phyloP scores from a whole-genome alignment of 305 asterid genomes.

The Ajuga reptans region DNA sequence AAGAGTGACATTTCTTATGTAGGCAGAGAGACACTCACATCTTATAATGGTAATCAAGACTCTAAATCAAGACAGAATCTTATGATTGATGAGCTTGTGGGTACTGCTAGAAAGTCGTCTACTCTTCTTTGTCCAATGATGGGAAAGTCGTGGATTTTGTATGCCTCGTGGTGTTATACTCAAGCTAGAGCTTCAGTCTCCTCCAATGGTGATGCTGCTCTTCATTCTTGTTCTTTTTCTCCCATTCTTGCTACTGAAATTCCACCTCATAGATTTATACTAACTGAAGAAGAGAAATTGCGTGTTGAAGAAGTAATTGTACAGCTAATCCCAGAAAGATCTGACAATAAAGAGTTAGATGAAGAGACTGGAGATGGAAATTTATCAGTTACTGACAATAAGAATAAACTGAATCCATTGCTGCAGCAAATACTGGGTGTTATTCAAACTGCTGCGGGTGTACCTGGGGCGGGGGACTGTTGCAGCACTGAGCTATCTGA shows the following conservation, averaged over 20 bases:
- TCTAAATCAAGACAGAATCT: slow-evolving; percentile 35
- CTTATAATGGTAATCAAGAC: slow-evolving; percentile 29
- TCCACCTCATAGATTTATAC: slow-evolving; percentile 50
- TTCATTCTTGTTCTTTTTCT: slow-evolving; percentile 57
- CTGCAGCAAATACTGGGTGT: slow-evolving; percentile 48
- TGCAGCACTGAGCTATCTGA: slow-evolving; percentile 46
- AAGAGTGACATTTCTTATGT: slow-evolving; percentile 36
- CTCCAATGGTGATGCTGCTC: slow-evolving; percentile 33
- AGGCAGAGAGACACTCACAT: slow-evolving; percentile 33
- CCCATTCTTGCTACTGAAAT: slow-evolving; percentile 63
- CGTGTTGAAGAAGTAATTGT: slow-evolving; percentile 47
- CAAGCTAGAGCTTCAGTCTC: slow-evolving; percentile 64
- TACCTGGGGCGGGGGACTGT: slow-evolving; percentile 66
- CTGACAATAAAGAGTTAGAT: slow-evolving; percentile 31
- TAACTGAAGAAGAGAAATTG: slow-evolving; percentile 61
- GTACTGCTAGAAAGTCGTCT: slow-evolving; percentile 64
- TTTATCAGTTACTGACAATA: slow-evolving; percentile 31
- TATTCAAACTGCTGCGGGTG: slow-evolving; percentile 73
- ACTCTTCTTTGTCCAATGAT: slow-evolving; percentile 78
- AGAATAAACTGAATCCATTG: slow-evolving; percentile 34
- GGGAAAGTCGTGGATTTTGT: slow-evolving; percentile 95
- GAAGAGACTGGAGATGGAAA: slow-evolving; percentile 38
- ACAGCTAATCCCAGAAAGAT: slow-evolving; percentile 40
- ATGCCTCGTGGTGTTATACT: slow-evolving; percentile 89
- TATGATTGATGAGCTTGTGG: slow-evolving; percentile 68